Base-by-base conservation (phyloP, 179 eudicot species). In the Heliamphora pulchella region DNA sequence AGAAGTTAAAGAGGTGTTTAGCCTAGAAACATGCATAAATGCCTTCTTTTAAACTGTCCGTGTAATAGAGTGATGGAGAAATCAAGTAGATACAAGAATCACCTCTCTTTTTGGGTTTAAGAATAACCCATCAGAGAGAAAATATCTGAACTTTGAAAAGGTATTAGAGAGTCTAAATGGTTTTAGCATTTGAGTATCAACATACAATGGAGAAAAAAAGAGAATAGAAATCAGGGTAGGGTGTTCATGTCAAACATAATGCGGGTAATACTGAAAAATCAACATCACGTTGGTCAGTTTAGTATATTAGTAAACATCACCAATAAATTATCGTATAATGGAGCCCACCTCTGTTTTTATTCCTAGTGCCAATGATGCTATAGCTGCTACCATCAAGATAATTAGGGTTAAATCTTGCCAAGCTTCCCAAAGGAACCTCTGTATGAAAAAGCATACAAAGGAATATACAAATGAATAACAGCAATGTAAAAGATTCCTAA, bases 351-450 rank as follows among this genome's bases (percentile, higher is more conserved):
- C 94, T 76, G 94, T 90, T 80, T 89, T 87, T 75, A 94, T 94
- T 83, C 98, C 97, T 57, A 93, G 87, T 43, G 78, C 87, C 81
- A 94, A 81, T 72, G 98, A 94, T 67, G 90, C 89, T 63, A 81
- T 59, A 59, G 97, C 98, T 77, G 97, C 97, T 82, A 93, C 69
- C 57, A 90, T 93, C 83, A 94, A 86, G 85, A 94, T 94, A 71
- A 93, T 90, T 80, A 94, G 92, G 64, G 98, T 93, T 82, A 90
- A 72, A 83, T 94, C 98, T 85, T 93, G 93, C 93, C 91, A 90
- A 78, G 98, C 86, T 61, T 94, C 98, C 98, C 97, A 94, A 68
- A 94, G 89, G 83, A 91, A 94, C 69, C 82, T 84, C 98, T 94
- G 91, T 81, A 88, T 46, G 58, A 66, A 41, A 83, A 31, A 50